Percentiles rank a stretch among this genome's conserved stretches.
Evolutionary conservation across 495 filamentous ascomycete species (phyloP).

Genomic region (Astrocystis sublimbata): DNA sequence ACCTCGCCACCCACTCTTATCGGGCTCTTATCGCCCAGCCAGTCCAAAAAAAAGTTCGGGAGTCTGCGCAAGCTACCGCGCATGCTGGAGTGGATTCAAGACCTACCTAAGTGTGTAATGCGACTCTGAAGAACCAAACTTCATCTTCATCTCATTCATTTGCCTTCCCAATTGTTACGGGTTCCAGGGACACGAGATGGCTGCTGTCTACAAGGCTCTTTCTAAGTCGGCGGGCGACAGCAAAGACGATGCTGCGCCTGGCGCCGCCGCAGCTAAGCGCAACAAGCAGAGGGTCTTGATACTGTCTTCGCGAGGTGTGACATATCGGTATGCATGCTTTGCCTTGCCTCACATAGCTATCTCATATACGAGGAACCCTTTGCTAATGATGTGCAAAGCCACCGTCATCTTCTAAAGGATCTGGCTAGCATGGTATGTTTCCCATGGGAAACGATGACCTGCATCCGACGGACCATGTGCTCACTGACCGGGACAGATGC

Average conservation of each 20-base stretch:
- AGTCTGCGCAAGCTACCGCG: slow-evolving; percentile 7
- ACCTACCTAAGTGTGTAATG: slow-evolving; percentile 12
- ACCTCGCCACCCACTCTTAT: slow-evolving; percentile 10
- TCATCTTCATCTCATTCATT: not conserved
- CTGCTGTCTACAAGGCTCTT: slow-evolving; percentile 89
- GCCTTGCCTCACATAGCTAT: not conserved
- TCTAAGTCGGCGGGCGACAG: slow-evolving; percentile 63
- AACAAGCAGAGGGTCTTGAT: slow-evolving; percentile 86
- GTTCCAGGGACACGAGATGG: slow-evolving; percentile 60
- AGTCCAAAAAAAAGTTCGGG: slow-evolving; percentile 27
- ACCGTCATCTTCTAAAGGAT: slow-evolving; percentile 91
- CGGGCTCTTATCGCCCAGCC: slow-evolving; percentile 26
- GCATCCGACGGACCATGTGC: not conserved
- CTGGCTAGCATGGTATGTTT: slow-evolving; percentile 65
- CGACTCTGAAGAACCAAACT: not conserved
- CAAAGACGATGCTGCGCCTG: slow-evolving; percentile 40
- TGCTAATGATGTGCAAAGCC: slow-evolving; percentile 48
- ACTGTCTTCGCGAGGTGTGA: slow-evolving; percentile 84
- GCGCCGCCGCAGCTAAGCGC: slow-evolving; percentile 38
- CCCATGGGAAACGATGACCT: not conserved
- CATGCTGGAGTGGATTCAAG: slow-evolving; percentile 8
- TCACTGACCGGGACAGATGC: slow-evolving; percentile 49
- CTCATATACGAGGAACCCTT: no score
- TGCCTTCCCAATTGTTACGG: not conserved
- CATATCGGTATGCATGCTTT: slow-evolving; percentile 66